phyloP scores from a whole-genome alignment of 2,329 filamentous ascomycete genomes.

The Arthrobotrys entomopaga region DNA sequence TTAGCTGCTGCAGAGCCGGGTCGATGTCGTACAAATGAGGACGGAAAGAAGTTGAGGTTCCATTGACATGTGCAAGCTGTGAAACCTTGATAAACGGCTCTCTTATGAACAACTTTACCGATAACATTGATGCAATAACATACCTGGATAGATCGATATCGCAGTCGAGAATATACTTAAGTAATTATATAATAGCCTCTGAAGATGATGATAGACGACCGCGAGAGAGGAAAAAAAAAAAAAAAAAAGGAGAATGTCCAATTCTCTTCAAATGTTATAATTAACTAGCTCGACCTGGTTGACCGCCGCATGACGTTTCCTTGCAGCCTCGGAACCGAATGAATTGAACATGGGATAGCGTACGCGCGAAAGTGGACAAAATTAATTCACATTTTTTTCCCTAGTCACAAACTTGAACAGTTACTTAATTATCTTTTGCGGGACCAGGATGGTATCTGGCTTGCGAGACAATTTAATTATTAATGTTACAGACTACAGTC shows the following conservation, averaged over 20 bases:
- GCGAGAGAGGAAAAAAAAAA: background rate
- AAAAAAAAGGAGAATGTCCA: background rate
- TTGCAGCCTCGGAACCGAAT: background rate
- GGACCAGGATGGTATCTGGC: no score
- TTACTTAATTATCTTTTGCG: no score
- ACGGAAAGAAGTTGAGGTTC: background rate
- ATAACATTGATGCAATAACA: background rate
- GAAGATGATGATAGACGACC: background rate
- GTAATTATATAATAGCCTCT: no score
- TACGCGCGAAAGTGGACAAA: no score
- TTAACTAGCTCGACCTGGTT: conserved; percentile 22
- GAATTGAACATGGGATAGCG: no score
- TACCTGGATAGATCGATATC: background rate
- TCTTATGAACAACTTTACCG: no score
- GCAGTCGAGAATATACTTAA: no score
- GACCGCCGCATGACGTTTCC: conserved; percentile 36
- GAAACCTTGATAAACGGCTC: background rate
- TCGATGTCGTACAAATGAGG: no score
- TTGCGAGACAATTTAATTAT: no score
- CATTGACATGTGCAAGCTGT: background rate
- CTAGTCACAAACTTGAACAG: no score
- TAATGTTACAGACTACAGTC: no score
- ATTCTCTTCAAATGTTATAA: background rate
- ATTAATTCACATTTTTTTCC: no score
- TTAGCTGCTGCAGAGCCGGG: background rate